Evolutionary conservation across 768 basidiomycete species (phyloP).

Genomic region (Hericium rajendrae): DNA sequence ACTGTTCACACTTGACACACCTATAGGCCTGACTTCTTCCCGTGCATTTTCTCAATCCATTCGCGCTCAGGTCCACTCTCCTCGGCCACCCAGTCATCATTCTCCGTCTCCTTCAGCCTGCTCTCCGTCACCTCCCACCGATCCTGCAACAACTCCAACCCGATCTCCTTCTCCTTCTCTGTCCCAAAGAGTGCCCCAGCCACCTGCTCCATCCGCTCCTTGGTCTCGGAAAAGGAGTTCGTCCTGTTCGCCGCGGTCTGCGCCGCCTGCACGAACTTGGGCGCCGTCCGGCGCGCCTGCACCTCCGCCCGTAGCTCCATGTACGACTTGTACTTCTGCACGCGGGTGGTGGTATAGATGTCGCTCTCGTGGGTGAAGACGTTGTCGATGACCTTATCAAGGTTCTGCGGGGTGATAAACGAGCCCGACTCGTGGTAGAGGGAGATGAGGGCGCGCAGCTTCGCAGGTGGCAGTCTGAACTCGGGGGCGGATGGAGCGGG

Average conservation of each 20-base stretch:
- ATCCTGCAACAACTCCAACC: slow-evolving; percentile 13
- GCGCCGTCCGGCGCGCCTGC: slow-evolving; percentile 5
- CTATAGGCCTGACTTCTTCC: too few species aligned
- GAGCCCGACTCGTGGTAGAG: slow-evolving; percentile 69
- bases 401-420: slow-evolving; percentile 65
- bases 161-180: slow-evolving; percentile 2
- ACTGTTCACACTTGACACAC: too few species aligned
- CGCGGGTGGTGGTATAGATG: not conserved
- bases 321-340: slow-evolving; percentile 11
- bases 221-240: not conserved
- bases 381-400: slow-evolving; percentile 52
- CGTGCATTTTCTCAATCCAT: too few species aligned
- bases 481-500: slow-evolving; percentile 4
- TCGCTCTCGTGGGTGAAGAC: slow-evolving; percentile 33
- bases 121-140: slow-evolving; percentile 10
- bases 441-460: slow-evolving; percentile 62
- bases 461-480: slow-evolving; percentile 37
- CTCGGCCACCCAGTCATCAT: not conserved
- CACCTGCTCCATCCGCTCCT: slow-evolving; percentile 4
- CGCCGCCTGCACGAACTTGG: slow-evolving; percentile 9
- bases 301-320: slow-evolving; percentile 12
- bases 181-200: slow-evolving; percentile 15
- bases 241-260: not conserved
- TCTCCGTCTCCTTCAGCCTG: slow-evolving; percentile 6
- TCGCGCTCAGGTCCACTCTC: too few species aligned